Evolutionary conservation across 2,329 filamentous ascomycete genomes (phyloP), one percentile per base, ranked within the genome.

Genomic region (Metarhizium sp.): DNA sequence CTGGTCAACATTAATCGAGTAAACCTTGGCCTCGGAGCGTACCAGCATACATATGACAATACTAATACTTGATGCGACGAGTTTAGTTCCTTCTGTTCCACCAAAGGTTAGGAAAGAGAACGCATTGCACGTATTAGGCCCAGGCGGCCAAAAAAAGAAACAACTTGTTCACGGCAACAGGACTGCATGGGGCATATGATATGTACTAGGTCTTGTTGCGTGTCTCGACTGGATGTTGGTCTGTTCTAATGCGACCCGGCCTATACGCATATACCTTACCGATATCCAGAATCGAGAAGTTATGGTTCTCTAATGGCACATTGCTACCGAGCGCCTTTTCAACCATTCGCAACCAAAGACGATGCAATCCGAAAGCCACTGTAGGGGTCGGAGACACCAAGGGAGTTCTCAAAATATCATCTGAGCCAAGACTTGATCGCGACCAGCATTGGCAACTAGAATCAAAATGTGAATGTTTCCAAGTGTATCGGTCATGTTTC

Each of bases 1-100:
- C 56, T 46, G 13, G 53, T 53, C 53, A 32, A 40, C 50, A 55
- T 53, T 51, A 53, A 51, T 58, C 56, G 42, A n/a, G 45, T 36
- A 52, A 13, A 45, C 30, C 29, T 43, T 20, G 29, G 18, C 8
- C 30, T 20, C 18, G 20, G 4, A 48, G 20, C 20, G 45, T 30
- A 20, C 6, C 45, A 13, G 45, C 45, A 48, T 11, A 48, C 45
- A 48, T 11, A 48, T 46, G 18, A 25, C 10, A 18, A 13, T 34
- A 20, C 5, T 46, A 42, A 42, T 25, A n/a, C 43, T 2, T 14
- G 43, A 46, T 20, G 18, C 43, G 11, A 14, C 43, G 43, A 46
- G 11, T 25, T 11, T 8, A n/a, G 5, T 46, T 20, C 43, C 18
- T 42, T 14, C 6, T 46, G 10, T 25, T 25, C 43, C 43, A 46